Base-by-base conservation (phyloP, 441 rosid species). In the Brassica balearica region DNA sequence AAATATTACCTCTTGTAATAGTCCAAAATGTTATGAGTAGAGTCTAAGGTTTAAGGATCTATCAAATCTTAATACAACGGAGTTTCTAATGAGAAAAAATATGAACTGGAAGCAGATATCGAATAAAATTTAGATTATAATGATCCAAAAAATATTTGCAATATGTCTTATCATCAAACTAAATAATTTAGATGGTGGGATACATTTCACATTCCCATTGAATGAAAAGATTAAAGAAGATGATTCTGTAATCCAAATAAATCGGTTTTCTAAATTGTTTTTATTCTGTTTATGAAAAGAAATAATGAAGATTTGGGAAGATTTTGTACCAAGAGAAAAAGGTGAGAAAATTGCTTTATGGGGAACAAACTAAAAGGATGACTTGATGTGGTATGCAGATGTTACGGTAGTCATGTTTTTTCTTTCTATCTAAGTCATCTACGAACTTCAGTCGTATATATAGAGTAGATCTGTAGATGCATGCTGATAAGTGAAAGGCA, bases 361-460 rank as follows among this genome's bases (percentile, higher is more conserved):
- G 82, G 78, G 82, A 79, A 73, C 75, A 79, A 79, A 73, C 82
- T 62, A 79, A 79, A 79, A 73, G 82, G 36, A 61, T 68, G 82
- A 73, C 69, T 73, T 73, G 82, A 73, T 73, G 61, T 78, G 66
- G 59, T 60, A 78, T 61, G 82, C 65, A 73, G 74, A 78, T 73
- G 78, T 73, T 78, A 73, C 82, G 77, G 69, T 78, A 61, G 48
- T 68, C 70, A 67, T 51, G 74, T 73, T 72, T 71, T 43, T 53
- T 53, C 19, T 53, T 53, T 14, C 59, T 64, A 36, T 14, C 20
- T 53, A 73, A 73, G 69, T 73, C 48, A 73, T 73, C 71, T 73
- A 79, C 69, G 46, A 78, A 32, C 77, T 66, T 46, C 36, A 61
- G 32, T 78, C 53, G 76, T 72, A 11, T 73, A 46, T 10, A 46